Conservation (phyloP, 805 yeast genomes). For the Citeromyces matritensis region DNA sequence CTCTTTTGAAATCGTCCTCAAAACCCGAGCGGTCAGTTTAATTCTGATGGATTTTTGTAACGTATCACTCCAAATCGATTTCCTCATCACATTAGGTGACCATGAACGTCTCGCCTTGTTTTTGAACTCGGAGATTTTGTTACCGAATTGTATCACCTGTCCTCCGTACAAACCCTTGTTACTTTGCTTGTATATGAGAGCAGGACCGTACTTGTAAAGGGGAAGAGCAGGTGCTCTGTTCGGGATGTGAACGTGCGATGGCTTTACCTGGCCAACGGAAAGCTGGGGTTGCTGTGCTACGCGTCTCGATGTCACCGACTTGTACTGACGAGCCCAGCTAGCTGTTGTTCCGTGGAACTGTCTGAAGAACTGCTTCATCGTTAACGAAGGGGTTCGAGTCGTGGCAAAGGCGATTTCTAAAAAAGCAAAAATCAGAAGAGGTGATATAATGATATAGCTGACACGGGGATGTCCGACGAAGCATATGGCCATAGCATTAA, state of each 20-base stretch:
- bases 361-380: slow-evolving; percentile 3
- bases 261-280: slow-evolving; percentile 38
- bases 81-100: slow-evolving; percentile 66
- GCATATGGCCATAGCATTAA: too few species aligned
- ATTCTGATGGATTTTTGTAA: slow-evolving; percentile 40
- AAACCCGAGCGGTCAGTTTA: slow-evolving; percentile 63
- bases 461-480: too few species aligned
- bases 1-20: slow-evolving; percentile 78
- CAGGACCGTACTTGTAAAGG: slow-evolving; percentile 66
- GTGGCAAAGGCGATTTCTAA: too few species aligned
- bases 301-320: slow-evolving; percentile 30
- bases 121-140: slow-evolving; percentile 59
- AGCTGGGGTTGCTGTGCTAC: slow-evolving; percentile 25
- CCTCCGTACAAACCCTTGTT: slow-evolving; percentile 90
- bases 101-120: slow-evolving; percentile 64
- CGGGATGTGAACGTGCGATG: slow-evolving; percentile 24
- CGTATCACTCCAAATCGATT: slow-evolving; percentile 75
- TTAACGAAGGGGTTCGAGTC: not conserved
- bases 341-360: slow-evolving; percentile 9
- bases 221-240: slow-evolving; percentile 31
- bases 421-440: not conserved
- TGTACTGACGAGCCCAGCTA: slow-evolving; percentile 13
- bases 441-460: not conserved
- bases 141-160: slow-evolving; percentile 60
- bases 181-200: slow-evolving; percentile 66